A percentile compares a stretch with the other conserved stretches of the same genome.
Conservation (phyloP, 192 early-diverging fungal species). For the Backusella morwellensis region DNA sequence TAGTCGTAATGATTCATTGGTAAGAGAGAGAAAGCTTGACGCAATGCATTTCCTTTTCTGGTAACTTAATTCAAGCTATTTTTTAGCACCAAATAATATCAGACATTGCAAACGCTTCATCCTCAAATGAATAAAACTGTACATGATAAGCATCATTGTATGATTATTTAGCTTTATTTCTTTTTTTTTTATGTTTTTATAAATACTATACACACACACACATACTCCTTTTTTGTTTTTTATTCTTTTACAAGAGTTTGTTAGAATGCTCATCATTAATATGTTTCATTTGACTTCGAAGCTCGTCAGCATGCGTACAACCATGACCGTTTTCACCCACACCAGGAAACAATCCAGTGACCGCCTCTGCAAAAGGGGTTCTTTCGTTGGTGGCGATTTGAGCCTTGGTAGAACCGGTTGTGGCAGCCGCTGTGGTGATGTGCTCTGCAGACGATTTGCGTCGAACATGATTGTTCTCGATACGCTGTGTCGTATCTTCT, state of each 20-base stretch:
- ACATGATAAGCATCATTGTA: background rate
- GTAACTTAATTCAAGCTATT: background rate
- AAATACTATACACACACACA: background rate
- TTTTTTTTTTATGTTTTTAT: background rate
- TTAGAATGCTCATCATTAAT: background rate
- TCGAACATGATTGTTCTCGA: background rate
- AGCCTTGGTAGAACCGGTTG: background rate
- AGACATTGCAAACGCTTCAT: background rate
- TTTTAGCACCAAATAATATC: background rate
- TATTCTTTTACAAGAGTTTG: background rate
- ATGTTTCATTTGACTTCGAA: constrained; percentile 24
- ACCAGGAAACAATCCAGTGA: constrained; percentile 30
- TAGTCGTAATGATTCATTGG: background rate
- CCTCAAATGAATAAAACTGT: background rate
- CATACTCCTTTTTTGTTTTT: background rate
- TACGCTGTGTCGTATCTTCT: background rate
- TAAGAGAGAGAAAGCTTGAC: background rate
- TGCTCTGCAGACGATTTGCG: background rate
- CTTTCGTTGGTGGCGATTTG: background rate
- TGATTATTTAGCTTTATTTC: background rate
- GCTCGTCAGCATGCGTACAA: constrained; percentile 29
- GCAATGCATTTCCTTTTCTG: background rate
- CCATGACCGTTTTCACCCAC: background rate
- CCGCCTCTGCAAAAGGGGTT: constrained; percentile 24
- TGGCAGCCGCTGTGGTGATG: background rate